Evolutionary conservation across 805 yeast species (phyloP), one percentile per base, ranked within the genome.

Genomic region (Nakazawaea laoshanensis): DNA sequence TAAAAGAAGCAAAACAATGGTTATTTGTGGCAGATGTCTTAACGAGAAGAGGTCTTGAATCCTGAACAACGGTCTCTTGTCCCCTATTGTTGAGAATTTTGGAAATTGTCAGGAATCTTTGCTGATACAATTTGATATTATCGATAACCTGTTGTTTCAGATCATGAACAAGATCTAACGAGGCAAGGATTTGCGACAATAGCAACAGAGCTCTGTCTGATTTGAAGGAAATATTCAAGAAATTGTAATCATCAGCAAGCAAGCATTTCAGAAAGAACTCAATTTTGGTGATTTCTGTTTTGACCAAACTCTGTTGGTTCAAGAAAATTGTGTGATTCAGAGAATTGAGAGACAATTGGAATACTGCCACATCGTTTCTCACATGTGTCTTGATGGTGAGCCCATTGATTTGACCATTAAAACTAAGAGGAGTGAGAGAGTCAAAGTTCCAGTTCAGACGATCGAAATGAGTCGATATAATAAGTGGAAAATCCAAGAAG

Each of bases 371-470:
- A 29, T 38, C 38, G 11, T 20, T 35, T n/a, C 30, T 11, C 4
- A 33, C 7, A 19, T 38, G 38, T 19, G 21, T 9, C 8, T 28
- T 30, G 9, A 28, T 15, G 5, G 16, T 12, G 11, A 33, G 11
- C 12, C 33, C 36, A 15, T 19, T 13, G 9, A 38, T 24, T 13
- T 17, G 15, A 8, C 41, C 41, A 15, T n/a, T n/a, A 14, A 28
- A 32, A 8, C 29, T 29, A 3, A 38, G 4, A 10, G 41, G 41
- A 20, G 41, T 28, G 6, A 38, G 11, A 3, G 35, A 12, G 14
- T 35, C 37, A 10, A 35, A 4, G 17, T 35, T 33, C 41, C 41
- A 38, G n/a, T n/a, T n/a, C n/a, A n/a, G n/a, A n/a, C n/a, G n/a
- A n/a, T n/a, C n/a, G n/a, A n/a, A n/a, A n/a, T n/a, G n/a, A n/a